Conservation (phyloP, 192 early-diverging fungal genomes). For the Obelidium mucronatum region DNA sequence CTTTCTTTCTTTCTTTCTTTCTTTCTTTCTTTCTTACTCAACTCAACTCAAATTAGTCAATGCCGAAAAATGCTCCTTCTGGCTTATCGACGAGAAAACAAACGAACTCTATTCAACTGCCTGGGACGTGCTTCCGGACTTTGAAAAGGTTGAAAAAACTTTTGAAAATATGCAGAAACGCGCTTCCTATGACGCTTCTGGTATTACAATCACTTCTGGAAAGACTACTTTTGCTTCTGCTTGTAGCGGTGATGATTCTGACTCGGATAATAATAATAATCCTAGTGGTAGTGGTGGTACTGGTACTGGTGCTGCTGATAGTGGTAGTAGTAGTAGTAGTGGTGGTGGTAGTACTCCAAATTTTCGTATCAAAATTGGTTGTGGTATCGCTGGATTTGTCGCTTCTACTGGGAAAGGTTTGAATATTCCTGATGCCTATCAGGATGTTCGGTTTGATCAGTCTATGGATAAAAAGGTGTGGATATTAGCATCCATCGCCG, state of each 20-base stretch:
- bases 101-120: conserved; percentile 30
- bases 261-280: background rate
- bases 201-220: background rate
- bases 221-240: background rate
- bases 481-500: background rate
- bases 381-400: conserved; percentile 47
- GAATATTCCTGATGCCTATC: conserved; percentile 47
- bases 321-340: background rate
- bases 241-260: no score
- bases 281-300: background rate
- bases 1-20: background rate
- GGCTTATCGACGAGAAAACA: conserved; percentile 26
- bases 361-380: conserved; percentile 36
- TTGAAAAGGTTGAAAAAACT: conserved; percentile 4
- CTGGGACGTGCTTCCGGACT: conserved; percentile 23
- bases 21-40: background rate
- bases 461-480: conserved; percentile 32
- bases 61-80: conserved; percentile 34
- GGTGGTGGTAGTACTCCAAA: background rate
- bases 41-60: conserved; percentile 5
- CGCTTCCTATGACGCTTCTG: background rate
- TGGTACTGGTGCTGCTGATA: background rate
- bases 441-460: conserved; percentile 45
- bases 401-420: conserved; percentile 30
- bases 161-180: conserved; percentile 4